Percentiles rank a stretch among this genome's conserved stretches.
phyloP scores from a whole-genome alignment of 1,139 yeast species.

The Debaryomyces sp. region DNA sequence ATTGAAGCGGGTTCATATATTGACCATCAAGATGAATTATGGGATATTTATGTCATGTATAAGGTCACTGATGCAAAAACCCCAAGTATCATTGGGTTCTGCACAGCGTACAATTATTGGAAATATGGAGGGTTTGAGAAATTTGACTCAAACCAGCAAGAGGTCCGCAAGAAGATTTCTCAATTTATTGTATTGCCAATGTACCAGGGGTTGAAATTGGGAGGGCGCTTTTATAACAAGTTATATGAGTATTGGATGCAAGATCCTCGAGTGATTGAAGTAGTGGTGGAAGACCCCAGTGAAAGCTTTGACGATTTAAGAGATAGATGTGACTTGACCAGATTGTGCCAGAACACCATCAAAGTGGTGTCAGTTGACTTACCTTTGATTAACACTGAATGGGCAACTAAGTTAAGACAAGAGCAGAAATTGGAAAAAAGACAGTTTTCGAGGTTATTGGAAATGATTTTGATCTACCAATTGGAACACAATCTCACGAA shows the following conservation, averaged over 20 bases:
- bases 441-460: conserved; percentile 76
- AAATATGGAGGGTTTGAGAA: conserved; percentile 59
- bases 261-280: conserved; percentile 61
- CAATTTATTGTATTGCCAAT: conserved; percentile 88
- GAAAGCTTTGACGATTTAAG: conserved; percentile 91
- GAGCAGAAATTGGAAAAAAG: conserved; percentile 69
- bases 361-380: conserved; percentile 16
- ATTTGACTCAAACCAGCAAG: conserved; percentile 53
- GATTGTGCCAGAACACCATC: conserved; percentile 33
- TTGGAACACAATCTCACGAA: conserved; percentile 27
- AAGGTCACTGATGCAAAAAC: conserved; percentile 39
- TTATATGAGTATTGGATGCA: conserved; percentile 57
- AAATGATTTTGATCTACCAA: conserved; percentile 66
- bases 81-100: conserved; percentile 68
- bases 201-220: conserved; percentile 71
- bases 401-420: conserved; percentile 44
- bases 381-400: conserved; percentile 30
- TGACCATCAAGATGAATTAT: conserved; percentile 70
- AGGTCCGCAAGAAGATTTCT: conserved; percentile 74
- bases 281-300: conserved; percentile 94
- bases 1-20: conserved; percentile 95
- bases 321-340: conserved; percentile 74
- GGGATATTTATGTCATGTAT: conserved; percentile 66
- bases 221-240: conserved; percentile 62
- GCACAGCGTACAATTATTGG: conserved; percentile 86